phyloP scores from a whole-genome alignment of 495 filamentous ascomycete species.

The Neurospora sp. region DNA sequence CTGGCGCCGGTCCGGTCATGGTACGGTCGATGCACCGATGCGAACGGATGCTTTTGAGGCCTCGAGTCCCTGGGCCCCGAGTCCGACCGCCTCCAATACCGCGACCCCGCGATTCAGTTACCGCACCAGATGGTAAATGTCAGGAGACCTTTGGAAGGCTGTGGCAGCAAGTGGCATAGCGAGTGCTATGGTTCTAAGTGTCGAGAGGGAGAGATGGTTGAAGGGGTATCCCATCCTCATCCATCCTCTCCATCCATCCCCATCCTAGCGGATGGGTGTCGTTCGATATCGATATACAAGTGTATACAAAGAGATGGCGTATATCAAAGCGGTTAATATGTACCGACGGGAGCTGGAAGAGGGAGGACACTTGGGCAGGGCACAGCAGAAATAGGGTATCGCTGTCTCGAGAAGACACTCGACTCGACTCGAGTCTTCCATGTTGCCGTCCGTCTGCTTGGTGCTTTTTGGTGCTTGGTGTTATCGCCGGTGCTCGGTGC shows the following conservation, averaged over 20 bases:
- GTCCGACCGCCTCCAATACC: background rate
- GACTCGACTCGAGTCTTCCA: background rate
- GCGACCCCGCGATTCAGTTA: too few relatives aligned
- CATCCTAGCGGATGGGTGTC: background rate
- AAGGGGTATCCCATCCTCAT: background rate
- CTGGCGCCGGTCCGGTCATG: background rate
- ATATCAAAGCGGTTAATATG: rapidly evolving
- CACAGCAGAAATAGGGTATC: background rate
- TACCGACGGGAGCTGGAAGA: background rate
- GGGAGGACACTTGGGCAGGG: background rate
- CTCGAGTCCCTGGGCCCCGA: background rate
- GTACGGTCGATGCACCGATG: background rate
- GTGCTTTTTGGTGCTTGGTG: background rate
- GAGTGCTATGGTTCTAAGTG: background rate
- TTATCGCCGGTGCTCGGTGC: background rate
- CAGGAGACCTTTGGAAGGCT: too few relatives aligned
- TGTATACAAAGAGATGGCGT: background rate
- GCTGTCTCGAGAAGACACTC: background rate
- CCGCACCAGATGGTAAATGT: too few relatives aligned
- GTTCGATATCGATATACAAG: background rate
- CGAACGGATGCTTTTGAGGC: background rate
- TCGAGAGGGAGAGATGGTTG: background rate
- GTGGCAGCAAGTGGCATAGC: too few relatives aligned
- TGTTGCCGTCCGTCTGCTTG: background rate
- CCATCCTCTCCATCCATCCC: too few relatives aligned